Evolutionary conservation across 2,329 filamentous ascomycete genomes (phyloP).

Genomic region (Trichoderma lentiforme): DNA sequence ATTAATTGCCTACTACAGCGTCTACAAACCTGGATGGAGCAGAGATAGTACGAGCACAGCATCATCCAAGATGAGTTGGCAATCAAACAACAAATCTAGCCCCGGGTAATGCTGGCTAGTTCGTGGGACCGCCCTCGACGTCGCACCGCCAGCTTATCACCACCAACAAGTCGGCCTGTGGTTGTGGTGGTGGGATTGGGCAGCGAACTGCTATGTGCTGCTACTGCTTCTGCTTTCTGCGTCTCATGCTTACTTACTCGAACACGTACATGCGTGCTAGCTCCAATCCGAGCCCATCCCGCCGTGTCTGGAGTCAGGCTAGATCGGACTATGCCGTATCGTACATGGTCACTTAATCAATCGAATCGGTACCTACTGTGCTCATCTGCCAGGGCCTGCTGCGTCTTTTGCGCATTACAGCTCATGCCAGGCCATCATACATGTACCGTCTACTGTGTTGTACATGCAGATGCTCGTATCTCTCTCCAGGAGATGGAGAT

Average conservation of each 20-base stretch:
- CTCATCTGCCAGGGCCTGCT: constrained; percentile 6
- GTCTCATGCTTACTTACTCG: background rate
- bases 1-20: background rate
- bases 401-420: background rate
- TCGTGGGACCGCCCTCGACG: background rate
- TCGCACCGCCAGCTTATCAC: background rate
- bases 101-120: background rate
- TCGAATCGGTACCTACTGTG: background rate
- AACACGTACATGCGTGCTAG: background rate
- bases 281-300: background rate
- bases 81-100: background rate
- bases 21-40: background rate
- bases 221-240: background rate
- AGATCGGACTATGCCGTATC: constrained; percentile 15
- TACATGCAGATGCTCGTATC: background rate
- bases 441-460: background rate
- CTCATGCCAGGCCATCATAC: background rate
- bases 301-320: background rate
- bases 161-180: background rate
- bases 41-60: background rate
- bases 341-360: constrained; percentile 14
- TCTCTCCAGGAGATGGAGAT: background rate
- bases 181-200: constrained; percentile 8
- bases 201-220: background rate
- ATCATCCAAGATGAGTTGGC: background rate